Conservation (phyloP, 306 rosid genomes). For the Medicago ruthenica region DNA sequence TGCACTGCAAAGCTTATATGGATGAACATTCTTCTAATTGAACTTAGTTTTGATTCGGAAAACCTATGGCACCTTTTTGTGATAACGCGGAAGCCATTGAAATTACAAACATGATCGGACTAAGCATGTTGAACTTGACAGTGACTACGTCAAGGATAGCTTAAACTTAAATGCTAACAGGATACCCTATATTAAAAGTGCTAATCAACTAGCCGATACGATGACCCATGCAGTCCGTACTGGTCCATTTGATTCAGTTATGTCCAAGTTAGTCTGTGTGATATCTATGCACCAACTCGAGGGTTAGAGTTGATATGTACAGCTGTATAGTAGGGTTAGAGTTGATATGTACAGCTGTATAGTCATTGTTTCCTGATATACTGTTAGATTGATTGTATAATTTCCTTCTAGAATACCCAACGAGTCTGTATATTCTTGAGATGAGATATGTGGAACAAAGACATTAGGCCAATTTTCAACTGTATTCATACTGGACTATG, state of each 20-base stretch:
- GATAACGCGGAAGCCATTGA: neutral
- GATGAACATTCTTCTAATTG: neutral
- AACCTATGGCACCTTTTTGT: neutral
- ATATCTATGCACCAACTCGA: slow-evolving; percentile 31
- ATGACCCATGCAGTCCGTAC: neutral
- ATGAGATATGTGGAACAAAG: neutral
- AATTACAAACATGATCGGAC: slow-evolving; percentile 17
- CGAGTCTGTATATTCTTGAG: neutral
- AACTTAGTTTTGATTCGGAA: neutral
- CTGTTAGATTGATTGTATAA: neutral
- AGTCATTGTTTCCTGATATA: neutral
- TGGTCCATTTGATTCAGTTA: neutral
- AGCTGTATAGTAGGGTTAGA: no score
- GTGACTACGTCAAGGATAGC: slow-evolving; percentile 5
- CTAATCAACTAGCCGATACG: neutral
- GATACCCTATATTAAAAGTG: neutral
- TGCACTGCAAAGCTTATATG: neutral
- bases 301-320: neutral
- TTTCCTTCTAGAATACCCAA: neutral
- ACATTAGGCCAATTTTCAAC: neutral
- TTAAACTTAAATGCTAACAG: neutral
- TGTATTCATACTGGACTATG: neutral
- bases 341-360: no score
- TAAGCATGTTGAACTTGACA: slow-evolving; percentile 11
- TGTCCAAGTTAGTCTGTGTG: slow-evolving; percentile 11